Percentiles rank a stretch among this genome's conserved stretches.
These are phyloP conservation scores for Sideroxylon spinosum DNA, from an alignment of 179 eudicot species.

Conservation along the genomic window DNA sequence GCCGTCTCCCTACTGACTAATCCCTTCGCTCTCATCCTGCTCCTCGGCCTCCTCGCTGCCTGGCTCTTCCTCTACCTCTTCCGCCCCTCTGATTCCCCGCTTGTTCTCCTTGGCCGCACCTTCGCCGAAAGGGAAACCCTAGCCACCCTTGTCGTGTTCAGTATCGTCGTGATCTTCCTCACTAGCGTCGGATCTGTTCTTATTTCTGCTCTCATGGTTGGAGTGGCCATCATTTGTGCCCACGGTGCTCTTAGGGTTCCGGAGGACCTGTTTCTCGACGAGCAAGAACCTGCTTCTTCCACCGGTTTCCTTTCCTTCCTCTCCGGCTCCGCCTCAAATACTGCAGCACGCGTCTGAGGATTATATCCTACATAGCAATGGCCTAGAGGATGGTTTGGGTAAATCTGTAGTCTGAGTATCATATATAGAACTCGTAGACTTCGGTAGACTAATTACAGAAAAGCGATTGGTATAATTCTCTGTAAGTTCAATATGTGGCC, in stretches of 20 bases:
- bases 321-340: constrained; percentile 30
- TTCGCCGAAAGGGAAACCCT: constrained; percentile 59
- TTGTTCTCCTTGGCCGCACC: constrained; percentile 46
- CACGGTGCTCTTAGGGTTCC: constrained; percentile 64
- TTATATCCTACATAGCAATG: constrained; percentile 6
- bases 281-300: constrained; percentile 37
- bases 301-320: constrained; percentile 53
- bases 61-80: constrained; percentile 74
- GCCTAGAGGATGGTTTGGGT: not conserved
- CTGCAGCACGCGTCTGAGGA: constrained; percentile 39
- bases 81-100: constrained; percentile 65
- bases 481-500: not conserved
- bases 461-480: not conserved
- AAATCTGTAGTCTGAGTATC: not conserved
- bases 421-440: not conserved
- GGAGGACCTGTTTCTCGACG: constrained; percentile 65
- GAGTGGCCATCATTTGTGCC: constrained; percentile 39
- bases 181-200: constrained; percentile 63
- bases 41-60: constrained; percentile 47
- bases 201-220: constrained; percentile 53
- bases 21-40: constrained; percentile 59
- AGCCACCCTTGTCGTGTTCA: constrained; percentile 27
- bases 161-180: constrained; percentile 43
- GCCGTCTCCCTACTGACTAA: constrained; percentile 54
- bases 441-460: not conserved